Base-by-base conservation (phyloP, 1,284 basidiomycete species). In the Trichosporon asahii region DNA sequence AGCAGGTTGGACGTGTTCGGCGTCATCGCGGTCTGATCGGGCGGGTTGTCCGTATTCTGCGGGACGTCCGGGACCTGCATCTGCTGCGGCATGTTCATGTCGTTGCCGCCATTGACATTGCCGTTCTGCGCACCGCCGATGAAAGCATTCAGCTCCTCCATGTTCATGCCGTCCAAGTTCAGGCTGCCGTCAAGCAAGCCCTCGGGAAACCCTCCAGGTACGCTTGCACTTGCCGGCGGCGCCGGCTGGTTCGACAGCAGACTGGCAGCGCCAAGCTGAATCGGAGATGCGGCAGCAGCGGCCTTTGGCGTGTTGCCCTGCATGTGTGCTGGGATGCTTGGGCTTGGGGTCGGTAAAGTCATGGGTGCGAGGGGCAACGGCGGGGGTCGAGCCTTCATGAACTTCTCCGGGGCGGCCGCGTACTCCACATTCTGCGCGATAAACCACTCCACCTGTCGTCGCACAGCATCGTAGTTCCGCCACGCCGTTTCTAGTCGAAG, bases 371-470 rank as follows among this genome's bases (percentile, higher is more conserved):
- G 46, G 2, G 67, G 67, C 27, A 61, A 15, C 6, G 69, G 75
- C 15, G 60, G 73, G 21, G 60, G 73, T 18, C 67, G 71, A 18
- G 53, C 73, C 61, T 65, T 72, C 61, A 68, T 72, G 72, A 65
- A 75, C 66, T 71, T 76, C 66, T 71, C 71, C 18, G 71, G 70
- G 29, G 68, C 67, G 7, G 71, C 60, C 29, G 68, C 71, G 55
- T 69, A 72, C 70, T 70, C 70, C 40, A 60, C 55, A 18, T 72
- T 72, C 66, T 67, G 75, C 57, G 65, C 77, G 68, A 78, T 76
- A 49, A 76, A 79, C 71, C 72, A 73, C 64, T 78, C 78, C 57
- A 79, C 70, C 37, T 78, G 78, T 2, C 76, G 67, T 21, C 76
- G 68, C 3, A 74, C 71, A 25, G 73, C 65, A 11, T 78, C 73